Evolutionary conservation across 768 basidiomycete genomes (phyloP), one percentile per base, ranked within the genome.

Genomic region (Zangia roseola): DNA sequence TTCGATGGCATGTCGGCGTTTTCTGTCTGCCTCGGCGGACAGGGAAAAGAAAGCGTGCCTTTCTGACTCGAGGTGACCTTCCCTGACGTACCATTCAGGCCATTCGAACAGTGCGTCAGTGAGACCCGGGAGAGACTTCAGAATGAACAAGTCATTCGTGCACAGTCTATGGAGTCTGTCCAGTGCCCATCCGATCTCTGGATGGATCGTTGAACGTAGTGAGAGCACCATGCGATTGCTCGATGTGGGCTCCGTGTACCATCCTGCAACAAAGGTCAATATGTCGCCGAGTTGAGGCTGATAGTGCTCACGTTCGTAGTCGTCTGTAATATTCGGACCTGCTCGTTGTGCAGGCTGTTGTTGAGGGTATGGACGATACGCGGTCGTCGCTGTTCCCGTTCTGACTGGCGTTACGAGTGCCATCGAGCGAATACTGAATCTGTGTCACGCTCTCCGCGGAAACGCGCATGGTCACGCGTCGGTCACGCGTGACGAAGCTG

Each of bases 191-290:
- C 83, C 82, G 47, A 94, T 77, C 61, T 98, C 95, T 8, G 80
- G 69, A 45, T 83, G 76, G 40, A 98, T 86, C 5, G 84, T 87
- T 13, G 91, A 97, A 21, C 84, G 81, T 35, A 98, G 70, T 3
- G 94, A 86, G 14, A 99, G 81, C n/a, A 92, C 75, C 82, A 97
- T 91, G 35, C 94, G 81, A 65, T 97, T 97, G 62, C 74, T 85
- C 1, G 87, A 74, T 3, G 80, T 76, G 2, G 78, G 73, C 56
- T 93, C 89, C n/a, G 91, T 88, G 60, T 91, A 94, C 83, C 89
- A 91, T 58, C 88, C 89, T 90, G 57, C 49, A 34, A 34, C 23
- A 14, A 36, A 25, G 33, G 45, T 58, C 50, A 57, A 31, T 31
- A 39, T 33, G 30, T 54, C 35, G 35, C 31, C 7, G 31, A 40